These are phyloP conservation scores for Pugionium cornutum DNA, from an alignment of 345 rosid genomes.

Conservation along the genomic window DNA sequence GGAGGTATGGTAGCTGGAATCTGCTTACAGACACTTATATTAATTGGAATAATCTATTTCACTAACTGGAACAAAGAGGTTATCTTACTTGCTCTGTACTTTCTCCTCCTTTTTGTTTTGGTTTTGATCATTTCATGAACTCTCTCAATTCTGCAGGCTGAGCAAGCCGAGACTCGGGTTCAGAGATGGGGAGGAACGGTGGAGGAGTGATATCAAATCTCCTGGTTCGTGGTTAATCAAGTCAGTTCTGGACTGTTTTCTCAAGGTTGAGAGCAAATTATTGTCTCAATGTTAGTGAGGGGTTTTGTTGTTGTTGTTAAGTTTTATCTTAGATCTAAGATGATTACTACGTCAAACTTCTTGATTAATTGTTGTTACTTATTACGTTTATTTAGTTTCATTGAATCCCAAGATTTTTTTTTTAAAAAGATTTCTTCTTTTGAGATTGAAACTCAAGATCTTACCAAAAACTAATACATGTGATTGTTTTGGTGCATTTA, in stretches of 20 bases:
- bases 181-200: slow-evolving; percentile 80
- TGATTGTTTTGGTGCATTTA: no score
- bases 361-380: no score
- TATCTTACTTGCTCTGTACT: slow-evolving; percentile 14
- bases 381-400: no score
- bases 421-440: no score
- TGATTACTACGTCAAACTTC: no score
- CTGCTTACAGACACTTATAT: slow-evolving; percentile 64
- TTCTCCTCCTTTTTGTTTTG: slow-evolving; percentile 2
- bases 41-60: slow-evolving; percentile 57
- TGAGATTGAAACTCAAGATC: no score
- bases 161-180: slow-evolving; percentile 70
- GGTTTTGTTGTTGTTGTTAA: no score
- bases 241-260: background rate
- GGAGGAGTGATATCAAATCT: slow-evolving; percentile 33
- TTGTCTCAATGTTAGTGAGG: background rate
- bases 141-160: slow-evolving; percentile 51
- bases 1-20: slow-evolving; percentile 94
- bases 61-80: slow-evolving; percentile 89
- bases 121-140: slow-evolving; percentile 2
- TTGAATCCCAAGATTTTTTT: no score
- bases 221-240: background rate
- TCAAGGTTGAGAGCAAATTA: background rate
- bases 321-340: no score
- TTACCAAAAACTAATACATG: no score